Evolutionary conservation across 805 yeast species (phyloP).

Genomic region (Teunomyces gatunensis): DNA sequence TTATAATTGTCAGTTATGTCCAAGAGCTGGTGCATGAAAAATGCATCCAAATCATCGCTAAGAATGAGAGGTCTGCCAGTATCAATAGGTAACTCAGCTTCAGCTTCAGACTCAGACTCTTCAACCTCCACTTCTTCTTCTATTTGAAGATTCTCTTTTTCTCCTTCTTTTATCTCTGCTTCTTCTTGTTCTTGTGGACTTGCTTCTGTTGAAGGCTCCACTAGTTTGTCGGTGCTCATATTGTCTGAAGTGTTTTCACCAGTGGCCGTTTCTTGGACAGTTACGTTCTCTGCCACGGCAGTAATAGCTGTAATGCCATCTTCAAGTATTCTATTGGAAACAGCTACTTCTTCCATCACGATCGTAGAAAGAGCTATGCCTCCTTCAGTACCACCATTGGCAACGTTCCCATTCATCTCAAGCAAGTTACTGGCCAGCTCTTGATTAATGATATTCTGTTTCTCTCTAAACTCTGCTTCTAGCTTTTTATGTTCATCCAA

Average conservation of each 20-base stretch:
- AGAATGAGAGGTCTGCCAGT: constrained; percentile 49
- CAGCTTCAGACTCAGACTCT: constrained; percentile 35
- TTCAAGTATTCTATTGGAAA: not conserved
- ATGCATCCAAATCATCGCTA: constrained; percentile 15
- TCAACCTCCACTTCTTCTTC: constrained; percentile 4
- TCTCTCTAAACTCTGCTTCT: constrained; percentile 18
- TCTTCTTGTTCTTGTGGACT: not conserved
- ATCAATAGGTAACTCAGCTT: constrained; percentile 43
- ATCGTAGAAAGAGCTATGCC: not conserved
- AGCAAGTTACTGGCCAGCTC: not conserved
- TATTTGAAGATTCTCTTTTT: not conserved
- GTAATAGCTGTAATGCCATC: too few species aligned
- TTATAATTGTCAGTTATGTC: constrained; percentile 32
- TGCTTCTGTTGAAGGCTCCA: not conserved
- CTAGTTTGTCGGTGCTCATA: too few species aligned
- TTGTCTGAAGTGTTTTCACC: too few species aligned
- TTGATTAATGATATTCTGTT: constrained; percentile 2
- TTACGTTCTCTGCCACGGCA: too few species aligned
- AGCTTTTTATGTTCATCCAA: constrained; percentile 33
- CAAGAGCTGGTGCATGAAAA: constrained; percentile 26
- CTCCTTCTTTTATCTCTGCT: not conserved
- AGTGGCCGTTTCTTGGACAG: too few species aligned
- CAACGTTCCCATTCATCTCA: not conserved
- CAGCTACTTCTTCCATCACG: not conserved
- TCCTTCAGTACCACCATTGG: not conserved